These are phyloP conservation scores for Arachnopeziza araneosa DNA, from an alignment of 2,329 filamentous ascomycete species.

Conservation along the genomic window DNA sequence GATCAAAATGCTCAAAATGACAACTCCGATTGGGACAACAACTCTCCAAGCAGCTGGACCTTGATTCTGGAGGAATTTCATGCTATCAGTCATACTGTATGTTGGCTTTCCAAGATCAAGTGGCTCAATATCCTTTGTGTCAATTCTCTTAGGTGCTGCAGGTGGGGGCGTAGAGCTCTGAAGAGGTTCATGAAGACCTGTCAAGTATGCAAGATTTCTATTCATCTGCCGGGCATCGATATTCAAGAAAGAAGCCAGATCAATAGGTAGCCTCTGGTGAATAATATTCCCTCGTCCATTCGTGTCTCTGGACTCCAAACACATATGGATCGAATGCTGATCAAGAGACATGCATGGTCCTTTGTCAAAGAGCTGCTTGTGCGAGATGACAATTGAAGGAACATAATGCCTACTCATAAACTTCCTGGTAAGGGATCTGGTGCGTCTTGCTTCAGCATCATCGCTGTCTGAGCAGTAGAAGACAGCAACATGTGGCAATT, in stretches of 20 bases:
- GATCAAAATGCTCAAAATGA: constrained; percentile 21
- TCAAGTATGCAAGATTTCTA: constrained; percentile 45
- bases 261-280: constrained; percentile 42
- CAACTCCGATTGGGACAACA: constrained; percentile 20
- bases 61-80: constrained; percentile 8
- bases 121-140: constrained; percentile 3
- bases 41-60: constrained; percentile 21
- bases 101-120: constrained; percentile 19
- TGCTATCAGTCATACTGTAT: constrained; percentile 13
- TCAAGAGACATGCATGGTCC: constrained; percentile 33
- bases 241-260: constrained; percentile 43
- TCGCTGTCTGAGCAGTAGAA: constrained; percentile 44
- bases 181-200: constrained; percentile 29
- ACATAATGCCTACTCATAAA: constrained; percentile 43
- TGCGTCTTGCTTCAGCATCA: constrained; percentile 33
- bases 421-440: constrained; percentile 38
- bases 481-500: constrained; percentile 44
- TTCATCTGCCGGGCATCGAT: constrained; percentile 50
- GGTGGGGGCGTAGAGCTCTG: constrained; percentile 1
- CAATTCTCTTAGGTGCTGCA: constrained; percentile 7
- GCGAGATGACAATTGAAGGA: constrained; percentile 44
- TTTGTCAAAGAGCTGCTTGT: constrained; percentile 36
- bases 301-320: constrained; percentile 38
- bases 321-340: constrained; percentile 42
- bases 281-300: constrained; percentile 31